These are phyloP conservation scores for Starmera caribaea DNA, from an alignment of 805 yeast genomes.

Conservation along the genomic window DNA sequence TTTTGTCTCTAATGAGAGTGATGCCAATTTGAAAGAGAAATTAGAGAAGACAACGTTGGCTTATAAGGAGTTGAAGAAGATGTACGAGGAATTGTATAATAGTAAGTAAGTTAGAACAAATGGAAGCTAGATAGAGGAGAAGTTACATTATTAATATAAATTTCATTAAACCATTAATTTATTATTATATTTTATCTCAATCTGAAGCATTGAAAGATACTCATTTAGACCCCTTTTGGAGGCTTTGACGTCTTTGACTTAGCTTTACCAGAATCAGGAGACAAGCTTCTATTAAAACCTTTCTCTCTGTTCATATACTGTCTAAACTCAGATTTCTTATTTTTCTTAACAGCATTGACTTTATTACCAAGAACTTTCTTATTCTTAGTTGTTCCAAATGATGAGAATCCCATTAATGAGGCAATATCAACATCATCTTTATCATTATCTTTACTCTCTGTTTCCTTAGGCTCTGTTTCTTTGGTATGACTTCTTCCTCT, in stretches of 20 bases:
- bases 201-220: too few species aligned
- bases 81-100: slow-evolving; percentile 46
- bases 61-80: slow-evolving; percentile 45
- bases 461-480: background rate
- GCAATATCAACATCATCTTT: slow-evolving; percentile 23
- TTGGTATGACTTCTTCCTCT: background rate
- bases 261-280: slow-evolving; percentile 35
- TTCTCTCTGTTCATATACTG: slow-evolving; percentile 51
- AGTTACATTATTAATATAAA: slow-evolving; percentile 15
- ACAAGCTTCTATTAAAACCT: slow-evolving; percentile 46
- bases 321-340: slow-evolving; percentile 36
- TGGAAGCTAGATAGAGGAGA: too few species aligned
- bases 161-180: too few species aligned
- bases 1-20: slow-evolving; percentile 19
- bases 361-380: slow-evolving; percentile 43
- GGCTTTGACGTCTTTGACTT: too few species aligned
- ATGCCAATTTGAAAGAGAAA: slow-evolving; percentile 32
- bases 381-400: slow-evolving; percentile 46
- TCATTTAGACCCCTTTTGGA: too few species aligned
- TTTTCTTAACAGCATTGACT: slow-evolving; percentile 29
- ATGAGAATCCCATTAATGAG: slow-evolving; percentile 48
- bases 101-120: too few species aligned
- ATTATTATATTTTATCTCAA: too few species aligned
- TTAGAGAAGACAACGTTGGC: slow-evolving; percentile 44
- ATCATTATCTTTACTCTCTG: slow-evolving; percentile 6